phyloP scores from a whole-genome alignment of 352 stramenopile species.

The Globisporangium yorkense region DNA sequence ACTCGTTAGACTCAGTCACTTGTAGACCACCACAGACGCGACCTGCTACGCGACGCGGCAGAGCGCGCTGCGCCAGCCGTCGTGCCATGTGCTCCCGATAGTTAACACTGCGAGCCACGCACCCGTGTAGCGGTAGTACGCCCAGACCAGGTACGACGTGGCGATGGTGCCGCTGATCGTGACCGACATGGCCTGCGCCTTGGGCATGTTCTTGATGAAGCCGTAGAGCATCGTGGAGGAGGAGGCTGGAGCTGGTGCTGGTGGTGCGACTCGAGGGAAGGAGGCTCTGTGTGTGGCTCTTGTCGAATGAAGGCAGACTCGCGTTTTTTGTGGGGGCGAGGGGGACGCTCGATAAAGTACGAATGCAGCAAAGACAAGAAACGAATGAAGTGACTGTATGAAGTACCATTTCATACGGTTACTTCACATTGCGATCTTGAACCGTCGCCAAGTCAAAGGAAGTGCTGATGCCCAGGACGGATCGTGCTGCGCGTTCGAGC shows the following conservation, averaged over 20 bases:
- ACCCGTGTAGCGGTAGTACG: conserved; percentile 62
- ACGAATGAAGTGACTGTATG: too few relatives aligned
- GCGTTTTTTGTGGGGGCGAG: not conserved
- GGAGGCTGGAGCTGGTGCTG: not conserved
- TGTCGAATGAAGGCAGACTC: not conserved
- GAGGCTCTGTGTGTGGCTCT: not conserved
- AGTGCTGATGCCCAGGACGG: too few relatives aligned
- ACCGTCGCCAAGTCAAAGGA: too few relatives aligned
- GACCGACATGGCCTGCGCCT: conserved; percentile 46
- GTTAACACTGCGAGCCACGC: conserved; percentile 5
- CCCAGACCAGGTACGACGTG: conserved; percentile 41
- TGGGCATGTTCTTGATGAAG: conserved; percentile 63
- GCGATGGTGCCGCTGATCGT: conserved; percentile 31
- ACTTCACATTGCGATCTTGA: too few relatives aligned
- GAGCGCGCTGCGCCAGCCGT: too few relatives aligned
- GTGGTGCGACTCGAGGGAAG: not conserved
- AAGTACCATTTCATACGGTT: too few relatives aligned
- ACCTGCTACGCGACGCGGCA: too few relatives aligned
- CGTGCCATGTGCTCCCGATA: not conserved
- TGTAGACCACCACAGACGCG: too few relatives aligned
- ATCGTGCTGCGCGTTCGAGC: too few relatives aligned
- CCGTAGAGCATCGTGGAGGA: conserved; percentile 52
- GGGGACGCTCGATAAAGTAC: not conserved
- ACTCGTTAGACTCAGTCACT: conserved; percentile 1
- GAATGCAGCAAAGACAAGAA: not conserved